Conservation (phyloP, 371 early-diverging fungal genomes). For the Rhizopus microsporus region DNA sequence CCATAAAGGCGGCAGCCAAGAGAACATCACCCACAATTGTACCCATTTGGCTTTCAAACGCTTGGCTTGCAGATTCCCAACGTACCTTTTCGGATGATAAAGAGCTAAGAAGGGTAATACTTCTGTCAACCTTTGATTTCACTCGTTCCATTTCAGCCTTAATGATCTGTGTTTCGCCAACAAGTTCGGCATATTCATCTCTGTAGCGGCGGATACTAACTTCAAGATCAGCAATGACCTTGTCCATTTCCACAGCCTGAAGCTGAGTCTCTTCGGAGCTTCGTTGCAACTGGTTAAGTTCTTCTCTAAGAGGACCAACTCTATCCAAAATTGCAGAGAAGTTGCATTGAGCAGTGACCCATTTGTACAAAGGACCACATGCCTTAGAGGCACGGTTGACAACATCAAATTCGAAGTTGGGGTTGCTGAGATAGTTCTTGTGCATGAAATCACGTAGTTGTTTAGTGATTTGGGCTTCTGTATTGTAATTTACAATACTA, state of each 20-base stretch:
- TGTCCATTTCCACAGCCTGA: slow-evolving; percentile 75
- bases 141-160: slow-evolving; percentile 96
- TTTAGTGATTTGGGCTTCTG: slow-evolving; percentile 76
- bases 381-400: slow-evolving; percentile 98
- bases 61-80: slow-evolving; percentile 90
- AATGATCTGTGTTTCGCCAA: slow-evolving; percentile 89
- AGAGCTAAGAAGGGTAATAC: slow-evolving; percentile 85
- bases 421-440: slow-evolving; percentile 75
- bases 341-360: slow-evolving; percentile 96
- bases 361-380: slow-evolving; percentile 97
- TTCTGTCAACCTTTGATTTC: slow-evolving; percentile 92
- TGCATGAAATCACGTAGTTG: slow-evolving; percentile 79
- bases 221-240: slow-evolving; percentile 86
- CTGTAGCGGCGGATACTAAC: slow-evolving; percentile 87
- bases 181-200: slow-evolving; percentile 95
- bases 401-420: slow-evolving; percentile 89
- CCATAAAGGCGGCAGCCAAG: slow-evolving; percentile 89
- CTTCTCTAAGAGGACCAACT: slow-evolving; percentile 94
- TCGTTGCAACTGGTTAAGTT: slow-evolving; percentile 83
- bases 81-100: slow-evolving; percentile 92
- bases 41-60: slow-evolving; percentile 95
- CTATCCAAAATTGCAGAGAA: slow-evolving; percentile 91
- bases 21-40: slow-evolving; percentile 99
- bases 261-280: slow-evolving; percentile 77
- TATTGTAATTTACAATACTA: slow-evolving; percentile 94